phyloP scores from a whole-genome alignment of 495 filamentous ascomycete species.

The Beverwykella pulmonaria region DNA sequence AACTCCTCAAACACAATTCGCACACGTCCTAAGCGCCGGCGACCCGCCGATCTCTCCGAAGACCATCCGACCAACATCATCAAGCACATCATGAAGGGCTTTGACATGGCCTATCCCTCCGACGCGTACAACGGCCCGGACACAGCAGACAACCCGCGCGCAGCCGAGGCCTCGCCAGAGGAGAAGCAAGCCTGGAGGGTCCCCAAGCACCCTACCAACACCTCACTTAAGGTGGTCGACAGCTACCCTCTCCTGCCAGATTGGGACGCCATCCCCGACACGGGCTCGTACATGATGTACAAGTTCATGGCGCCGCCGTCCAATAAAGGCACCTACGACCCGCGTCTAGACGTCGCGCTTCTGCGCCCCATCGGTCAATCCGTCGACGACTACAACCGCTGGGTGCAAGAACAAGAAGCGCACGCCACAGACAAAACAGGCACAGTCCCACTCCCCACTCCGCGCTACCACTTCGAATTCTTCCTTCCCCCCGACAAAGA shows the following conservation, averaged over 20 bases:
- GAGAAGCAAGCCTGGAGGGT: conserved; percentile 70
- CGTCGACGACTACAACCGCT: conserved; percentile 48
- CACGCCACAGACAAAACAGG: conserved; percentile 63
- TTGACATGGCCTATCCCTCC: conserved; percentile 74
- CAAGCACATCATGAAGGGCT: conserved; percentile 79
- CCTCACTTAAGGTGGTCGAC: conserved; percentile 75
- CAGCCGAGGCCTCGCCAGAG: conserved; percentile 57
- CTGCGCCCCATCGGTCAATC: conserved; percentile 64
- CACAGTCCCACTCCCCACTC: conserved; percentile 59
- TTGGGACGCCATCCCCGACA: conserved; percentile 83
- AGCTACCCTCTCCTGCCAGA: conserved; percentile 84
- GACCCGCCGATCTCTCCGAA: conserved; percentile 52
- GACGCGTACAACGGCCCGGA: conserved; percentile 63
- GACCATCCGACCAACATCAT: conserved; percentile 84
- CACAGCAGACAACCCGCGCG: conserved; percentile 53
- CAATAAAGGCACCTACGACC: conserved; percentile 62
- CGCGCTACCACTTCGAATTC: conserved; percentile 76
- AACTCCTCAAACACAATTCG: conserved; percentile 49
- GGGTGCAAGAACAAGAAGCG: conserved; percentile 53
- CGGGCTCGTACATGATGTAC: conserved; percentile 79
- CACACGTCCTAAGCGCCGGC: conserved; percentile 45
- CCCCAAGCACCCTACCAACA: conserved; percentile 80
- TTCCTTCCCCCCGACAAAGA: conserved; percentile 66
- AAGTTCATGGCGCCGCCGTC: conserved; percentile 88
- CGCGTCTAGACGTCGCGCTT: conserved; percentile 77